Base-by-base conservation (phyloP, 805 yeast species). In the Candida silvatica region DNA sequence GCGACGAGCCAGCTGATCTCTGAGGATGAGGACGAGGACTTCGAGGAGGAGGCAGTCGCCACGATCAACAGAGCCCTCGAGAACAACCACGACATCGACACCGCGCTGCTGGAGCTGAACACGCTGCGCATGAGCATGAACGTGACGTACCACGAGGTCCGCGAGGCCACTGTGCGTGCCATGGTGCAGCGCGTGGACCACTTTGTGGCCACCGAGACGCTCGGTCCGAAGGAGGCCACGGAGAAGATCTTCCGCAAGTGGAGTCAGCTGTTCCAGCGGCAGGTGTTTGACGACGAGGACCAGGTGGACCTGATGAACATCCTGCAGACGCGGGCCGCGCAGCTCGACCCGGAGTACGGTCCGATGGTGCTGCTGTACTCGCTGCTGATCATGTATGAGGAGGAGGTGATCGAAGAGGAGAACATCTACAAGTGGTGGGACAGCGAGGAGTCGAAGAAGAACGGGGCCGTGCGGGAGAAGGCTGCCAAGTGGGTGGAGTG, bases 91-190 rank as follows among this genome's bases (percentile, higher is more conserved):
- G 94, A 84, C 49, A 67, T 86, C 40, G 97, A 90, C 54, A 88
- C 95, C 11, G 97, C 98, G 0, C 62, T 86, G 43, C 64, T 92
- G 40, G 98, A 92, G 61, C 71, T 92, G 49, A 90, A 90, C 55
- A 92, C 98, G 0, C 68, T 92, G 51, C 73, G 97, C 61, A 90
- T 92, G 98, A 85, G 96, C 49, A 82, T 88, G 92, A 86, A 92
- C 55, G 98, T 87, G 14, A 73, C 92, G 0, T 90, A 92, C 58
- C 94, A 85, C 49, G 95, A 88, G 52, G 97, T 92, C 11, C 74
- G 97, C 53, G 59, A 64, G 20, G 94, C 95, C 4, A 85, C 95
- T 0, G 64, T 77, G 24, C 66, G 67, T 26, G 92, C 97, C 0
- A 64, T 92, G 49, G 48, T 86, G 29, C 64, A 66, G 29, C 71